Evolutionary conservation across 2,329 filamentous ascomycete genomes (phyloP).

Genomic region (Aurifilum marmelostoma): DNA sequence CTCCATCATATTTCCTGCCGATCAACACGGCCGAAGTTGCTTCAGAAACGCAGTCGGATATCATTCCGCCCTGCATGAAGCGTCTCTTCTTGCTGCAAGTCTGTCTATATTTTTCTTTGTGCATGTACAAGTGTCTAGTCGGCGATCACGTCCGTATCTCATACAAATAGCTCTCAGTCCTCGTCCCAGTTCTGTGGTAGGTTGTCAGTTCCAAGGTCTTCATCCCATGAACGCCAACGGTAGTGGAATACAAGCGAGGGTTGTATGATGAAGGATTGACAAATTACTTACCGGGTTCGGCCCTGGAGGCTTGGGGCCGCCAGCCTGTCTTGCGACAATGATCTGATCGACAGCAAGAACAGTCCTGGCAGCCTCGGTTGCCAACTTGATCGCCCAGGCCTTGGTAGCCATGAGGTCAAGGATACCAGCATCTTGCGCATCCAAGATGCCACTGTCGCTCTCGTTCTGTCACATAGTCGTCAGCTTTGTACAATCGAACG

Average conservation of each 20-base stretch:
- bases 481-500: slow-evolving; percentile 29
- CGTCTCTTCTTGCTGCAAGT: slow-evolving; percentile 11
- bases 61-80: slow-evolving; percentile 19
- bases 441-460: slow-evolving; percentile 77
- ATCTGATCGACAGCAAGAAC: slow-evolving; percentile 98
- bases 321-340: slow-evolving; percentile 95
- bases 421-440: slow-evolving; percentile 86
- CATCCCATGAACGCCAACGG: neutral
- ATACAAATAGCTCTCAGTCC: slow-evolving; percentile 47
- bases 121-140: slow-evolving; percentile 18
- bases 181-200: slow-evolving; percentile 62
- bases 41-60: slow-evolving; percentile 23
- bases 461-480: slow-evolving; percentile 59
- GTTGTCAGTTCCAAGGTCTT: slow-evolving; percentile 35
- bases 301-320: slow-evolving; percentile 93
- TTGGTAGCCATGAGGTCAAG: slow-evolving; percentile 91
- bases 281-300: slow-evolving; percentile 71
- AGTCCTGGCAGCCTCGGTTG: slow-evolving; percentile 91
- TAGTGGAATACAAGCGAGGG: slow-evolving; percentile 46
- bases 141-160: slow-evolving; percentile 12
- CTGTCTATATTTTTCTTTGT: slow-evolving; percentile 16
- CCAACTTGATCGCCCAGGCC: slow-evolving; percentile 95
- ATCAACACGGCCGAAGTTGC: slow-evolving; percentile 5
- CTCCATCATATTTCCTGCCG: slow-evolving; percentile 14
- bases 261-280: neutral